These are phyloP conservation scores for Notholithocarpus densiflorus DNA, from an alignment of 306 rosid species.

Conservation along the genomic window DNA sequence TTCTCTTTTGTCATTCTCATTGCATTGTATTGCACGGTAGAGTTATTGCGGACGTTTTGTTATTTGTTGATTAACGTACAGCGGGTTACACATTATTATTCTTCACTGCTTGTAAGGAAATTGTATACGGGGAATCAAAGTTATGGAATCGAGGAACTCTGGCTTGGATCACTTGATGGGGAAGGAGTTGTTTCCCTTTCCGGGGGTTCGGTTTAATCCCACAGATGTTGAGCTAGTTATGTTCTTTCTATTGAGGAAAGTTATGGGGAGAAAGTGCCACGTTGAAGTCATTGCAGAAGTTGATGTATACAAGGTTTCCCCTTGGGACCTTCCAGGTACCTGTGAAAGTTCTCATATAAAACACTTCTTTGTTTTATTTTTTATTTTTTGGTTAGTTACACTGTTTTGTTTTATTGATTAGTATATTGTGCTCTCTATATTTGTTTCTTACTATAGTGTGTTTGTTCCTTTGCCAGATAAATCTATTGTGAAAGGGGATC, in stretches of 20 bases:
- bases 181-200: slow-evolving; percentile 20
- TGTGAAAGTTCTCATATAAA: neutral
- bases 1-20: neutral
- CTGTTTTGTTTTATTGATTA: neutral
- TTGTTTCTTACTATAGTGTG: neutral
- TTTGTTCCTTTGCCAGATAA: slow-evolving; percentile 34
- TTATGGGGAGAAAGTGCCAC: slow-evolving; percentile 32
- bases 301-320: slow-evolving; percentile 56
- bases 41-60: neutral
- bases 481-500: slow-evolving; percentile 48
- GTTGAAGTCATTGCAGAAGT: slow-evolving; percentile 46
- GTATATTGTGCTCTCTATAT: neutral
- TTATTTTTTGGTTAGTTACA: too few relatives aligned
- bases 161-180: slow-evolving; percentile 21
- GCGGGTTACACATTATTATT: neutral
- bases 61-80: neutral
- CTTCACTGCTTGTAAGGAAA: slow-evolving; percentile 7
- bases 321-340: slow-evolving; percentile 86
- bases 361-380: too few relatives aligned
- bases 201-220: slow-evolving; percentile 78
- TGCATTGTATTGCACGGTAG: neutral
- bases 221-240: slow-evolving; percentile 54
- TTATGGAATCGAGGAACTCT: neutral
- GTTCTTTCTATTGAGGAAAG: slow-evolving; percentile 60
- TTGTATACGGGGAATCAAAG: neutral